Base-by-base conservation (phyloP, 371 early-diverging fungal species). In the Rhizopus stolonifer region DNA sequence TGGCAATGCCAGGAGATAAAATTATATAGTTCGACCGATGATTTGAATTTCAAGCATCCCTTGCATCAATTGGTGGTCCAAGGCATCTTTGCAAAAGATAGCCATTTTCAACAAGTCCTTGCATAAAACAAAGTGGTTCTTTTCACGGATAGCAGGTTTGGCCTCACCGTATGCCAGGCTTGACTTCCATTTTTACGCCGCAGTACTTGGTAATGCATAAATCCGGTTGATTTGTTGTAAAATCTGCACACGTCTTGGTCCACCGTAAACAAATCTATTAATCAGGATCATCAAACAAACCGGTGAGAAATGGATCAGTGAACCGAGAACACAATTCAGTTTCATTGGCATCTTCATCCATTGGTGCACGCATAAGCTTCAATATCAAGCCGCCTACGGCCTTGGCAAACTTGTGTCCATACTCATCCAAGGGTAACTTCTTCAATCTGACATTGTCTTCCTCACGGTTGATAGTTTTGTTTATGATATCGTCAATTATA, bases 101-200 rank as follows among this genome's bases (percentile, higher is more conserved):
- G 50, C 60, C 49, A 54, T 46, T 24, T 50, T 49, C 40, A 60
- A 25, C 17, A 53, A 36, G 39, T 53, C 60, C 18, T 45, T 44
- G 49, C 49, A 54, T 43, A 60, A 52, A 5, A 32, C 33, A 31
- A 45, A 54, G 46, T 49, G 31, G 51, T 60, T 54, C 45, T 46
- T 24, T 17, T 25, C 51, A 26, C 36, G 39, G 10, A 25, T 23
- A 17, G 51, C 51, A 34, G 60, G 51, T 47, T 58, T 52, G 24
- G 46, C 47, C 34, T 58, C 58, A 23, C 58, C 58, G 40, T 26
- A 58, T n/a, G 31, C 58, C 46, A 51, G 58, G 40, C 42, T 58
- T 2, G 45, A 46, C 26, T 51, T 24, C 14, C 6, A 53, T 39
- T n/a, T 17, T 15, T n/a, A 17, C 36, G 22, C 50, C 39, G 24